These are phyloP conservation scores for Zostera marina DNA, from an alignment of 116 monocot species.

Conservation along the genomic window DNA sequence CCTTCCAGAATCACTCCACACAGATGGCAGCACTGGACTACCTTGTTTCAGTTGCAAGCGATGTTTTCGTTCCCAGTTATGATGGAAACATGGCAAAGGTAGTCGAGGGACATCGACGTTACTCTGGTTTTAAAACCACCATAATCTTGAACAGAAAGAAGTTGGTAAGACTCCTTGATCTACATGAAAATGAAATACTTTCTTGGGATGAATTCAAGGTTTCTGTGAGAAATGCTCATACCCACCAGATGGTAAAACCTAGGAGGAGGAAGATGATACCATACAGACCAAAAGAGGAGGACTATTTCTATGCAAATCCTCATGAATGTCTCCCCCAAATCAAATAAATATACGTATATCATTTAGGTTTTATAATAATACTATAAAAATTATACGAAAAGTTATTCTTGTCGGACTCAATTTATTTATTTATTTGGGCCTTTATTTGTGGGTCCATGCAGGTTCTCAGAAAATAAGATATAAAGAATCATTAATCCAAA, in stretches of 20 bases:
- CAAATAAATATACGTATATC: no score
- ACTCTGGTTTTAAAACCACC: conserved; percentile 57
- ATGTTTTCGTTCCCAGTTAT: conserved; percentile 82
- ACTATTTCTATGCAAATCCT: conserved; percentile 83
- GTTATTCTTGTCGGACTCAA: no score
- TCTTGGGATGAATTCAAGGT: conserved; percentile 63
- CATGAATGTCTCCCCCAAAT: conserved; percentile 35
- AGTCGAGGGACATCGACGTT: conserved; percentile 91
- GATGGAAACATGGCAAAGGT: conserved; percentile 98
- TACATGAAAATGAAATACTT: conserved; percentile 30
- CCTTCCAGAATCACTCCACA: conserved; percentile 77
- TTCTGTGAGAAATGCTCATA: conserved; percentile 36
- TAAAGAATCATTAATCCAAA: no score
- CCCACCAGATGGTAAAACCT: conserved; percentile 49
- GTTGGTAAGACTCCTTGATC: conserved; percentile 55
- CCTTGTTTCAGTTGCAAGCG: conserved; percentile 73
- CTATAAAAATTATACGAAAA: no score
- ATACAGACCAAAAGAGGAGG: conserved; percentile 81
- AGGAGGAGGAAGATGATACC: conserved; percentile 35
- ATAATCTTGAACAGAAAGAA: conserved; percentile 48
- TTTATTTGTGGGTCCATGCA: no score
- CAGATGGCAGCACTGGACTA: conserved; percentile 96
- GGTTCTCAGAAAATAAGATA: no score
- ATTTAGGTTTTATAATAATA: no score
- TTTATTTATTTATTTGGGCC: no score